These are phyloP conservation scores for Wickerhamomyces chambardii DNA, from an alignment of 805 yeast genomes.

Conservation along the genomic window DNA sequence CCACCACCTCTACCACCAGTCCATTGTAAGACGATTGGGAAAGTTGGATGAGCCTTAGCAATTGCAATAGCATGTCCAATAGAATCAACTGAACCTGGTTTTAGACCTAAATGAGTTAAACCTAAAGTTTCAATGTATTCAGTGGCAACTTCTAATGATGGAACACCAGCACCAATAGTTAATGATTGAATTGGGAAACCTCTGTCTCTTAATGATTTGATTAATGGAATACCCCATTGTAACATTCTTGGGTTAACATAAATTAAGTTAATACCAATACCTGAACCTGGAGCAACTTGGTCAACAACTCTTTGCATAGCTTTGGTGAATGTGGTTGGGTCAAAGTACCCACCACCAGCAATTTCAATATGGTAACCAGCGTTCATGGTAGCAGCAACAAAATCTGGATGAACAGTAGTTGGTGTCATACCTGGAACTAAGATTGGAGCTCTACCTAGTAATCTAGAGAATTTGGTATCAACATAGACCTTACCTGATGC, in stretches of 20 bases:
- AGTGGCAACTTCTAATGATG: conserved; percentile 92
- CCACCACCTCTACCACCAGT: conserved; percentile 99
- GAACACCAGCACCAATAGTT: conserved; percentile 99
- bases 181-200: conserved; percentile 96
- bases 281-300: conserved; percentile 73
- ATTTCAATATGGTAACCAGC: conserved; percentile 97
- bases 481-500: conserved; percentile 68
- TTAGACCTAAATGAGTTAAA: conserved; percentile 87
- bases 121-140: conserved; percentile 93
- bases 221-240: conserved; percentile 98
- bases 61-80: conserved; percentile 79
- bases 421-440: conserved; percentile 99
- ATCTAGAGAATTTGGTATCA: conserved; percentile 88
- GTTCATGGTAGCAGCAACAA: conserved; percentile 87
- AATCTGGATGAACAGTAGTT: conserved; percentile 89
- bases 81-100: conserved; percentile 96
- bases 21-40: conserved; percentile 99
- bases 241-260: conserved; percentile 96
- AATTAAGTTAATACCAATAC: conserved; percentile 86
- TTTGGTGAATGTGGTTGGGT: conserved; percentile 54
- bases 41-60: conserved; percentile 90
- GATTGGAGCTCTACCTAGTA: conserved; percentile 90
- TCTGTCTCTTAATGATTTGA: conserved; percentile 76
- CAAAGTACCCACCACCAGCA: conserved; percentile 98
- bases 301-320: conserved; percentile 72